phyloP scores from a whole-genome alignment of 192 early-diverging fungal genomes.

The Jimgerdemannia flammicorona region DNA sequence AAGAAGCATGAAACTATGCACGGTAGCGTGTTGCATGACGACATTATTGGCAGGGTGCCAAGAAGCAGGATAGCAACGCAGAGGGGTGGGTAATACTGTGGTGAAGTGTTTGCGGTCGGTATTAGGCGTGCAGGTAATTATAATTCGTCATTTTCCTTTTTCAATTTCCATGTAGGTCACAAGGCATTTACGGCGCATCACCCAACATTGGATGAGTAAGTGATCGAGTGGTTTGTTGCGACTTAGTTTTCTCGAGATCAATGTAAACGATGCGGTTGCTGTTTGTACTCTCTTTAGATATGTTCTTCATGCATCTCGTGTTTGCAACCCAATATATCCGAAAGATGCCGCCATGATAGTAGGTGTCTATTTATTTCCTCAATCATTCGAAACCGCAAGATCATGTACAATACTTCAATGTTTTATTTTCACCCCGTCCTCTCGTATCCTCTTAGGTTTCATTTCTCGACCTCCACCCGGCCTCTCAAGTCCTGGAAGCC shows the following conservation, averaged over 20 bases:
- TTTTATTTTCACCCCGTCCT: background rate
- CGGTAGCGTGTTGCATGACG: slow-evolving; percentile 21
- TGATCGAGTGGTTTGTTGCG: background rate
- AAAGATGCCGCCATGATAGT: slow-evolving; percentile 56
- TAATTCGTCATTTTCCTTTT: background rate
- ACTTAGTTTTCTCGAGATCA: background rate
- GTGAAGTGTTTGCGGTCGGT: background rate
- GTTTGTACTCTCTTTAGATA: slow-evolving; percentile 10
- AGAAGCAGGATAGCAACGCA: slow-evolving; percentile 21
- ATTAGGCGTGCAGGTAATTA: background rate
- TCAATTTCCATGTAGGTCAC: slow-evolving; percentile 1
- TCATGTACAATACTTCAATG: background rate
- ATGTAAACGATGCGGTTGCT: background rate
- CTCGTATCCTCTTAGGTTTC: slow-evolving; percentile 21
- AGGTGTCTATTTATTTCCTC: slow-evolving; percentile 6
- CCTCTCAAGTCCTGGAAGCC: slow-evolving; percentile 57
- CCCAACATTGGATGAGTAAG: slow-evolving; percentile 42
- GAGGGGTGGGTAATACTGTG: slow-evolving; percentile 16
- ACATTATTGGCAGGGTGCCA: slow-evolving; percentile 23
- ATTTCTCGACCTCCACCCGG: slow-evolving; percentile 53
- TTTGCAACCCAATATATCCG: slow-evolving; percentile 57
- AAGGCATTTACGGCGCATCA: slow-evolving; percentile 32
- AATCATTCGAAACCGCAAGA: slow-evolving; percentile 3
- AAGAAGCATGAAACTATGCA: slow-evolving; percentile 11
- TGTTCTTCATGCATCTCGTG: slow-evolving; percentile 21